A percentile compares a stretch with the other conserved stretches of the same genome.
These are phyloP conservation scores for Auricularia auricula-judae DNA, from an alignment of 768 basidiomycete species.

Conservation along the genomic window DNA sequence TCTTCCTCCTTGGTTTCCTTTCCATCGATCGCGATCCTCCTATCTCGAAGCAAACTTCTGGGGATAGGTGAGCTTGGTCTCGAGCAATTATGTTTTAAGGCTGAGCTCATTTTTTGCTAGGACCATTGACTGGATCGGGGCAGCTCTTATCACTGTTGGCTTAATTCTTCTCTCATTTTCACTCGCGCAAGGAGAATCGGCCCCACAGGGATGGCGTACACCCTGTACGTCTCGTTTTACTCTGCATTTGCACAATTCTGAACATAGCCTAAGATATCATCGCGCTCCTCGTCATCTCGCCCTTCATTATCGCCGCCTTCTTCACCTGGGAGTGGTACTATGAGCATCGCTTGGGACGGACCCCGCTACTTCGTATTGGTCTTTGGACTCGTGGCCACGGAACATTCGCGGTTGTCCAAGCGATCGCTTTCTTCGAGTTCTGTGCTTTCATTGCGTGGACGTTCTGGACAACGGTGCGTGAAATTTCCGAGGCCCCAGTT, in stretches of 20 bases:
- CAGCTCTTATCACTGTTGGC: constrained; percentile 49
- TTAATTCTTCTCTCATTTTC: constrained; percentile 64
- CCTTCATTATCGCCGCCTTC: constrained; percentile 20
- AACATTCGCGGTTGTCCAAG: constrained; percentile 48
- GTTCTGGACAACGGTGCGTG: not conserved
- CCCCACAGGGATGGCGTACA: constrained; percentile 50
- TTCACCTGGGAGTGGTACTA: constrained; percentile 25
- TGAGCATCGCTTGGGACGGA: constrained; percentile 16
- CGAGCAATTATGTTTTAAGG: not conserved
- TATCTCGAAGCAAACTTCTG: constrained; percentile 9
- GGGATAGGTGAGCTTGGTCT: not conserved
- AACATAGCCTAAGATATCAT: constrained; percentile 21
- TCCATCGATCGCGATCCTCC: constrained; percentile 49
- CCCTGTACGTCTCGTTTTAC: constrained; percentile 28
- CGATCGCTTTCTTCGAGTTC: constrained; percentile 56
- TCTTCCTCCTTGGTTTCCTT: constrained; percentile 41
- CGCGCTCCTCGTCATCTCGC: constrained; percentile 20
- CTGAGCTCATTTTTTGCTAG: constrained; percentile 14
- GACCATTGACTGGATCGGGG: constrained; percentile 76
- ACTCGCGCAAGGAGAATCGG: constrained; percentile 52
- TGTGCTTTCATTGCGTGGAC: not conserved
- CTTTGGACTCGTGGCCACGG: constrained; percentile 57
- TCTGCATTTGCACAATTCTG: not conserved
- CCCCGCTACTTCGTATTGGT: constrained; percentile 53
- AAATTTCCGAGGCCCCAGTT: too few species aligned